Evolutionary conservation across 495 filamentous ascomycete genomes (phyloP), one percentile per base, ranked within the genome.

Genomic region (Penicillium taxi): DNA sequence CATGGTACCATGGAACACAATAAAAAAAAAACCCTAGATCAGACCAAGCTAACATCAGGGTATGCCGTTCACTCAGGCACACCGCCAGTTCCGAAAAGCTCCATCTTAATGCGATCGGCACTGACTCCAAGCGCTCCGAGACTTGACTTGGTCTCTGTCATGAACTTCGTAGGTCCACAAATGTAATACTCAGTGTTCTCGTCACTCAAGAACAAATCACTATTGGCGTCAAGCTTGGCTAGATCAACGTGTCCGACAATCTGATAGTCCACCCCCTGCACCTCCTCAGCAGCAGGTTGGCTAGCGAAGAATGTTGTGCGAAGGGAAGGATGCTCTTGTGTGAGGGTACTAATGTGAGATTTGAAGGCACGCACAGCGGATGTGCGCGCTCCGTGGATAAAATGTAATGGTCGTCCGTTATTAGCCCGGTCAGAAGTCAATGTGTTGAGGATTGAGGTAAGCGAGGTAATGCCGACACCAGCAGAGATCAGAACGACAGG

Each of bases 161-260:
- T 88, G 63, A 86, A 86, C 5, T 44, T 35, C 25, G 64, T 66
- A 0, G 82, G 81, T 1, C 81, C 83, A 38, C 83, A 88, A 41
- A 82, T 58, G 52, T 73, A 86, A 53, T 84, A 87, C 44, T 77
- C 59, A 1, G 82, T 68, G 20, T 48, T 54, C 5, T 58, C 17
- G 45, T 80, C 62, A 29, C 65, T 58, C 6, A 80, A 49, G 52
- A 72, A 76, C 21, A 85, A 55, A 16, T 73, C 63, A 18, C 66
- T 53, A 9, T 68, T 55, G 1, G 46, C 37, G 35, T 72, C 63
- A 21, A 84, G 41, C 52, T 70, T 66, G 37, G 55, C 44, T 22
- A 85, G 53, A 40, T 78, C 67, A 28, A 82, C 58, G 9, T 76
- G 67, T 5, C 74, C 75, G 5, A 49, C 55, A 42, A 70, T 56